Conservation (phyloP, 1,139 yeast species). For the Taphrina populina region DNA sequence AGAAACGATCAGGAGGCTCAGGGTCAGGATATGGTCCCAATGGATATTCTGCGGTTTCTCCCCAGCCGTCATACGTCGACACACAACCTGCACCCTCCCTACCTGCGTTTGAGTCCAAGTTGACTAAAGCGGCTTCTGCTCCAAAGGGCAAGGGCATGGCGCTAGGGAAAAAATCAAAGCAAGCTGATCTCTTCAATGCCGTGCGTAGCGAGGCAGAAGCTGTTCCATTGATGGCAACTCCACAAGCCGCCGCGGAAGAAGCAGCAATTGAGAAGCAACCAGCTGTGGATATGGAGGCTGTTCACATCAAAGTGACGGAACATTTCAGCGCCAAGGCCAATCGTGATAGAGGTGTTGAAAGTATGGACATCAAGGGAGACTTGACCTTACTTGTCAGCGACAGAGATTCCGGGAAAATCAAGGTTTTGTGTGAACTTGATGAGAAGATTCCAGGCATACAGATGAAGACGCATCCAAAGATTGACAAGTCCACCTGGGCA, state of each 20-base stretch:
- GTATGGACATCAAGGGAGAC: conserved; percentile 85
- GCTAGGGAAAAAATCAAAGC: conserved; percentile 63
- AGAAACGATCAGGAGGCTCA: conserved; percentile 52
- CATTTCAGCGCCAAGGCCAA: conserved; percentile 71
- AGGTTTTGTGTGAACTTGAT: conserved; percentile 54
- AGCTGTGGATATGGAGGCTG: conserved; percentile 65
- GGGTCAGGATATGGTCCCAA: conserved; percentile 34
- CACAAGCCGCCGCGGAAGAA: conserved; percentile 40
- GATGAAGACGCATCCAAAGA: conserved; percentile 94
- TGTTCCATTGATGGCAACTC: conserved; percentile 43
- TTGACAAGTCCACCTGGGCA: conserved; percentile 72
- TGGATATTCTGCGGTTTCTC: conserved; percentile 36
- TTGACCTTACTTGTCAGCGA: conserved; percentile 83
- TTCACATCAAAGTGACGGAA: conserved; percentile 74
- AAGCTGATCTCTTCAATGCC: conserved; percentile 46
- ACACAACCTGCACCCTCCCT: conserved; percentile 40
- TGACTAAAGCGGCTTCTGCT: conserved; percentile 41
- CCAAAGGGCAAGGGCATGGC: conserved; percentile 75
- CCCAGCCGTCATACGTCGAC: conserved; percentile 38
- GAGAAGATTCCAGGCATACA: conserved; percentile 56
- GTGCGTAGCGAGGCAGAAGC: conserved; percentile 49
- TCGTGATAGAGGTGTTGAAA: conserved; percentile 76
- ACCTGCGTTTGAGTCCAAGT: conserved; percentile 38
- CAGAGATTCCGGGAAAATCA: conserved; percentile 63
- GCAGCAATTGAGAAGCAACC: conserved; percentile 39